Evolutionary conservation across 768 basidiomycete genomes (phyloP).

Genomic region (Inosperma sp.): DNA sequence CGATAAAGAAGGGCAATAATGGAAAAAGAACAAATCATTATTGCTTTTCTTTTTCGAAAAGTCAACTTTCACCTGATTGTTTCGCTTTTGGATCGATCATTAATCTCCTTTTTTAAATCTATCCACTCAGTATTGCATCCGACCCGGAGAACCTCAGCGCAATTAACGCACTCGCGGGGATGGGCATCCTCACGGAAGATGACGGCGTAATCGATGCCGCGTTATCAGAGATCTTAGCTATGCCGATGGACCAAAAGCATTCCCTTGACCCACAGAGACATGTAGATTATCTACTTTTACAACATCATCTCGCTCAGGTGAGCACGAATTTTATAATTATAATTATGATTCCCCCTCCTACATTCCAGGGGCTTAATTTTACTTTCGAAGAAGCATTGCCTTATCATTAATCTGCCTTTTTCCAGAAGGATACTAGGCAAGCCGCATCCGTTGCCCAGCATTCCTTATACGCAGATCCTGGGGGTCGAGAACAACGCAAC

Average conservation of each 20-base stretch:
- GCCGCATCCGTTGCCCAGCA: conserved; percentile 54
- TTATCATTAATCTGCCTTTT: conserved; percentile 3
- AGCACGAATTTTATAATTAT: conserved; percentile 13
- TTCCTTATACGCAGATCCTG: conserved; percentile 54
- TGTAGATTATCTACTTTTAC: conserved; percentile 65
- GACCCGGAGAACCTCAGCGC: conserved; percentile 79
- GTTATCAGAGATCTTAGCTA: conserved; percentile 68
- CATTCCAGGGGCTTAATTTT: conserved; percentile 21
- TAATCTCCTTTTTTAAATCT: conserved; percentile 6
- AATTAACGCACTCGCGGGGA: conserved; percentile 81
- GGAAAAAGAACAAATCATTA: neutral
- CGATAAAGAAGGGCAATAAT: neutral
- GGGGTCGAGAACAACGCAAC: conserved; percentile 38
- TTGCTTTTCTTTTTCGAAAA: conserved; percentile 5
- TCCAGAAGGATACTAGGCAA: conserved; percentile 26
- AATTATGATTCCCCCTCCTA: neutral
- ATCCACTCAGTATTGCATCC: conserved; percentile 54
- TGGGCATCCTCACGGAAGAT: conserved; percentile 80
- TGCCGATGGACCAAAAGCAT: conserved; percentile 62
- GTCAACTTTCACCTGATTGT: conserved; percentile 2
- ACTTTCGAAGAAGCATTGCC: neutral
- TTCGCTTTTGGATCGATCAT: neutral
- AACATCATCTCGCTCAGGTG: conserved; percentile 74
- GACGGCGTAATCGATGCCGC: conserved; percentile 81
- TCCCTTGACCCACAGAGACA: conserved; percentile 66